Base-by-base conservation (phyloP, 768 basidiomycete genomes). In the Solioccasus polychromus region DNA sequence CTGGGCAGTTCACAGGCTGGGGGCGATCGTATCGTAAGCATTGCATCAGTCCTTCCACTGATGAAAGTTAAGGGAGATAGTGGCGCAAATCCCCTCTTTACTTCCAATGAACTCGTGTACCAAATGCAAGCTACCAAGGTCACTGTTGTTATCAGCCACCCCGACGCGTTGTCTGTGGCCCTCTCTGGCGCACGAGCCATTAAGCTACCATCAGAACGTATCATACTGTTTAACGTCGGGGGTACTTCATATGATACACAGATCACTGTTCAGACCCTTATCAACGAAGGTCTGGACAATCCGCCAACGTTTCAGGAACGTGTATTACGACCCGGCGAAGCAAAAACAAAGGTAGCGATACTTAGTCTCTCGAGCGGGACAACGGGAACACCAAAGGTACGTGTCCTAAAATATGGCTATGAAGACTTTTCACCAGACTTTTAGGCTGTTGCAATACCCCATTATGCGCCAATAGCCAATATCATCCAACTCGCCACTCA, bases 311-410 rank as follows among this genome's bases (percentile, higher is more conserved):
- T 77, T 47, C 64, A 63, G 6, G 84, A 87, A 59, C 69, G 74
- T 23, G 71, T 52, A 26, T 62, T 88, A 32, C 60, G 48, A 3
- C 71, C 72, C 0, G 82, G 82, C 2, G 86, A 88, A 64, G 84
- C 69, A 15, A 84, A 71, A 63, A 82, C 75, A 9, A 88, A 85
- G 58, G 58, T 88, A 12, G 86, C 87, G 0, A 78, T 87, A 48
- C 64, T 87, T 22, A 80, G 74, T 57, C 88, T 88, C 58, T 87
- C 85, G 0, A 86, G 85, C 19, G 83, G 83, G 19, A 89, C 86
- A 0, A 89, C 87, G 2, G 86, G 87, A 1, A 77, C 70, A 48
- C 86, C 87, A 0, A 85, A 88, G 77, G 82, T 80, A 41, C 15
- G 49, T 11, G 19, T 25, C 35, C 23, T 12, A 8, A 14, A 17